Base-by-base conservation (phyloP, 2,329 filamentous ascomycete genomes). In the Alternaria sp. region DNA sequence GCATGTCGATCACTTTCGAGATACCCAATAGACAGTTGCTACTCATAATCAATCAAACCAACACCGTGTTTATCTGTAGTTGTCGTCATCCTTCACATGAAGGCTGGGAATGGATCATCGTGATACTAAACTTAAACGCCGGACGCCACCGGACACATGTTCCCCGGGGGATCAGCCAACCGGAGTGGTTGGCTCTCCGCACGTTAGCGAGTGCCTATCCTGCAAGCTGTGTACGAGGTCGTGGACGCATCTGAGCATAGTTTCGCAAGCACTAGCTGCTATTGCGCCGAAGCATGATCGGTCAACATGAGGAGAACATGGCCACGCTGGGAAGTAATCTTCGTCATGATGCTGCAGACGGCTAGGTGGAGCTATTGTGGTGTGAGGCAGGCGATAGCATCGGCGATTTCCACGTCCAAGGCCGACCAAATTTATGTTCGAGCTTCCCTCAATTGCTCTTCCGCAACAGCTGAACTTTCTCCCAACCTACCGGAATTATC, bases 401-500 rank as follows among this genome's bases (percentile, higher is more conserved):
- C 64, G 64, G 64, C 64, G 51, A 62, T 53, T 53, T 26, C 36
- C 50, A 43, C 59, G 55, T 58, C 62, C 60, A 62, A 40, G 47
- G 62, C 65, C 62, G 62, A 65, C 59, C 52, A 63, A 61, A 65
- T 67, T 65, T 63, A 69, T 67, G 57, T 62, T 51, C 40, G 21
- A 59, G 19, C 51, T 60, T 60, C 54, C 50, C 49, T 53, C 25
- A 25, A 46, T 50, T 43, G 32, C 52, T 50, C 46, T 32, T 51
- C 23, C 55, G 47, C 62, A 47, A 56, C 59, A 57, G 44, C 55
- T 59, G 51, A 23, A 56, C 50, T 23, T 43, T 54, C 9, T 45
- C 23, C 25, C 44, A 62, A 23, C 71, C 81, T 78, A 17, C 19
- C 45, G 72, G 68, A 54, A 66, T 52, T 32, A 25, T 56, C 49